These are phyloP conservation scores for Tuber indicum DNA, from an alignment of 495 filamentous ascomycete genomes.

Conservation along the genomic window DNA sequence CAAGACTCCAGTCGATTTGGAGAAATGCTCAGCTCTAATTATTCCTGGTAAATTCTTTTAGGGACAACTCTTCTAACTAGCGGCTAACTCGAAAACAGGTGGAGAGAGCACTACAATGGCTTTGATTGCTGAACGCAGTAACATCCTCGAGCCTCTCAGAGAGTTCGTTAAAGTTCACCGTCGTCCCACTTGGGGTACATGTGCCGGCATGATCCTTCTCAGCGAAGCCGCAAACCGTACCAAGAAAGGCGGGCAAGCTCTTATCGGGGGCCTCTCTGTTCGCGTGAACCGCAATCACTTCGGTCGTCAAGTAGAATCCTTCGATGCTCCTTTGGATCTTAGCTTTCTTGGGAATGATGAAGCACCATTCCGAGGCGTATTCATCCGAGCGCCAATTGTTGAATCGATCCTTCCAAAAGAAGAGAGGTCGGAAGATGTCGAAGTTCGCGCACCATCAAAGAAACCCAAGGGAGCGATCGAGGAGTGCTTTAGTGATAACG, in stretches of 20 bases:
- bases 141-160: conserved; percentile 74
- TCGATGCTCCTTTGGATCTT: conserved; percentile 68
- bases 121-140: conserved; percentile 72
- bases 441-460: conserved; percentile 56
- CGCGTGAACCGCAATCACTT: conserved; percentile 94
- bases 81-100: conserved; percentile 46
- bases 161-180: conserved; percentile 84
- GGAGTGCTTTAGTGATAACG: conserved; percentile 22
- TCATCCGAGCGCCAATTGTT: conserved; percentile 91
- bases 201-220: conserved; percentile 87
- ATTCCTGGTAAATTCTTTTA: conserved; percentile 53
- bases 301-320: conserved; percentile 88
- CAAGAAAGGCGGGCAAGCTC: conserved; percentile 84
- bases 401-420: conserved; percentile 63
- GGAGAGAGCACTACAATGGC: conserved; percentile 94
- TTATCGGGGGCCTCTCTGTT: conserved; percentile 88
- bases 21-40: conserved; percentile 71
- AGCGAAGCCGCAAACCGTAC: conserved; percentile 80
- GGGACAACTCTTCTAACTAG: background rate
- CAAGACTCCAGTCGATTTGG: conserved; percentile 65
- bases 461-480: conserved; percentile 25
- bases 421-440: conserved; percentile 52
- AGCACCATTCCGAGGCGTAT: conserved; percentile 68
- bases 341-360: conserved; percentile 57
- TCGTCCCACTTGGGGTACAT: conserved; percentile 93